Evolutionary conservation across 192 early-diverging fungal species (phyloP).

Genomic region (Pilobolus umbonatus): DNA sequence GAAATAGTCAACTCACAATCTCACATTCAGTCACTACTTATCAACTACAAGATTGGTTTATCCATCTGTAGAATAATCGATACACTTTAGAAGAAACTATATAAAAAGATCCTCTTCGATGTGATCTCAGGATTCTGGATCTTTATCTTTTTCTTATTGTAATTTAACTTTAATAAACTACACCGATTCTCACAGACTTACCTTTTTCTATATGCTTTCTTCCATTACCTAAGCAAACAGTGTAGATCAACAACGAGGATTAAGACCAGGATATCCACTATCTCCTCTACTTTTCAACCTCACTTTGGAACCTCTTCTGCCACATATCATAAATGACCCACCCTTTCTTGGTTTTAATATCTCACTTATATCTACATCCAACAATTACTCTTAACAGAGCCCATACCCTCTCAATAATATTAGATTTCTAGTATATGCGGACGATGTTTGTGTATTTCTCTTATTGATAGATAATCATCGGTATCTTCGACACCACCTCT

Average conservation of each 20-base stretch:
- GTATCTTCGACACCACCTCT: not conserved
- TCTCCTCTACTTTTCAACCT: slow-evolving; percentile 30
- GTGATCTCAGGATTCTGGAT: too few species aligned
- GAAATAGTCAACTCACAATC: too few species aligned
- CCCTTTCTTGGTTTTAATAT: not conserved
- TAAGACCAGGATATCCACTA: slow-evolving; percentile 34
- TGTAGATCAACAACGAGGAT: slow-evolving; percentile 20
- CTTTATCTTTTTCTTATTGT: too few species aligned
- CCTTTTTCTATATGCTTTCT: too few species aligned
- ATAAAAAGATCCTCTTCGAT: too few species aligned
- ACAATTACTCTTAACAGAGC: not conserved
- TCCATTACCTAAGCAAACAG: too few species aligned
- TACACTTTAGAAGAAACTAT: too few species aligned
- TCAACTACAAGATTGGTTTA: too few species aligned
- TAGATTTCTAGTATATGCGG: not conserved
- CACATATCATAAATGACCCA: not conserved
- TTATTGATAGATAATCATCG: not conserved
- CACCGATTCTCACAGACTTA: too few species aligned
- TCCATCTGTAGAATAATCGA: too few species aligned
- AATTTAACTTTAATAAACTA: too few species aligned
- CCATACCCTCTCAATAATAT: not conserved
- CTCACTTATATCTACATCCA: not conserved
- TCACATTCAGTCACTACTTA: too few species aligned
- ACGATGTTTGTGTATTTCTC: not conserved
- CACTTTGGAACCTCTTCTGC: slow-evolving; percentile 27